Evolutionary conservation across 495 filamentous ascomycete species (phyloP), one percentile per base, ranked within the genome.

Genomic region (Echria macrotheca): DNA sequence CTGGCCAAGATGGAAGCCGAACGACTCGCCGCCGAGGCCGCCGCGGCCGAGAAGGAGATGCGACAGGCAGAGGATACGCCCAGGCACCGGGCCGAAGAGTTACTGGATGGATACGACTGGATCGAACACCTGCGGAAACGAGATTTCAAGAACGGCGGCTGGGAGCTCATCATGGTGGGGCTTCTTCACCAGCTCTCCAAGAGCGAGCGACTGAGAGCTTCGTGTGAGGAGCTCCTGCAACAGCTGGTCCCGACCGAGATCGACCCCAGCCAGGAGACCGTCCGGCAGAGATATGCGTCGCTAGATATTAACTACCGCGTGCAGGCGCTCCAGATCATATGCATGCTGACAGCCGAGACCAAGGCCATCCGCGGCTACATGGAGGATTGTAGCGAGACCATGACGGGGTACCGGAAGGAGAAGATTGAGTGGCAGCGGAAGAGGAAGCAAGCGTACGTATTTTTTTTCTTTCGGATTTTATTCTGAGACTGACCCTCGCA

Each of bases 381-480:
- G 70, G 89, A 95, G 49, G 82, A 91, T 52, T 94, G 89, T 67
- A 85, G 82, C 38, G 85, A 89, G 53, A 82, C 86, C 49, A 96
- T 96, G 94, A 98, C 93, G 2, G 80, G 80, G 33, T 85, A 89
- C 59, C 78, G 93, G 15, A 98, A 97, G 66, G 86, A 94, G 65
- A 97, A 95, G 69, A 96, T 95, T 47, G 87, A 95, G 55, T 84
- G 81, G 61, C 93, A 97, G 65, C 79, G 89, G 48, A 76, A 83
- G 45, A 81, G 86, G 57, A 96, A 93, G 64, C 74, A 76, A 64
- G 76, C 79, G 91, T 96, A 80, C 73, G 90, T 85, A 23, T 18
- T 33, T 19, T 37, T 17, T 8, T 11, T 40, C 25, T 49, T 11
- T 14, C 25, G 53, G 37, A 32, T n/a, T 28, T 24, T 7, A 14